Conservation (phyloP, 202 grass and related monocot species). For the Bolboschoenoplectus hybrid region DNA sequence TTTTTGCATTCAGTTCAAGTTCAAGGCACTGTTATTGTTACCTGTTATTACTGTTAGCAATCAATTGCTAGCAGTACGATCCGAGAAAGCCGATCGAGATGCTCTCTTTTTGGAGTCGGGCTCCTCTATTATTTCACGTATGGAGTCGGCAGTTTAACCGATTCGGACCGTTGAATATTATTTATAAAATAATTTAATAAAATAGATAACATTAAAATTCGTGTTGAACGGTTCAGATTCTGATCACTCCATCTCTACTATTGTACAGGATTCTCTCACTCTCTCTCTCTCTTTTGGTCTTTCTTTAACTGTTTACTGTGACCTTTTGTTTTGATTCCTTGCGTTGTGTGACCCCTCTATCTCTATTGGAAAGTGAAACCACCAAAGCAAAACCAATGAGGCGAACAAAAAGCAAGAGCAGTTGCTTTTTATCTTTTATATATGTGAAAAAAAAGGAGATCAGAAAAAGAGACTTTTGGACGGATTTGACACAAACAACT, state of each 20-base stretch:
- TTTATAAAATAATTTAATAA: too few species aligned
- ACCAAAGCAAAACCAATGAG: background rate
- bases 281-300: conserved; percentile 1
- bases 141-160: too few species aligned
- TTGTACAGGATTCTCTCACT: too few species aligned
- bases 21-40: background rate
- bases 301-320: background rate
- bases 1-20: background rate
- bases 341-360: background rate
- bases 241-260: too few species aligned
- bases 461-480: conserved; percentile 34
- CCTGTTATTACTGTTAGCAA: background rate
- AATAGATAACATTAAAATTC: too few species aligned
- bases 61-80: background rate
- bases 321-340: conserved; percentile 40
- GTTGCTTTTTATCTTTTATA: background rate
- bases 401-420: conserved; percentile 9
- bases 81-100: background rate
- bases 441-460: background rate
- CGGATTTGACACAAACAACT: conserved; percentile 30
- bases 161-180: too few species aligned
- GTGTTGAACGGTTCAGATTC: too few species aligned
- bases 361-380: conserved; percentile 20
- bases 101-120: background rate
- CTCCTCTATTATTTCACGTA: too few species aligned